Conservation (phyloP, 2,329 filamentous ascomycete species). For the Fusarium hainanense region DNA sequence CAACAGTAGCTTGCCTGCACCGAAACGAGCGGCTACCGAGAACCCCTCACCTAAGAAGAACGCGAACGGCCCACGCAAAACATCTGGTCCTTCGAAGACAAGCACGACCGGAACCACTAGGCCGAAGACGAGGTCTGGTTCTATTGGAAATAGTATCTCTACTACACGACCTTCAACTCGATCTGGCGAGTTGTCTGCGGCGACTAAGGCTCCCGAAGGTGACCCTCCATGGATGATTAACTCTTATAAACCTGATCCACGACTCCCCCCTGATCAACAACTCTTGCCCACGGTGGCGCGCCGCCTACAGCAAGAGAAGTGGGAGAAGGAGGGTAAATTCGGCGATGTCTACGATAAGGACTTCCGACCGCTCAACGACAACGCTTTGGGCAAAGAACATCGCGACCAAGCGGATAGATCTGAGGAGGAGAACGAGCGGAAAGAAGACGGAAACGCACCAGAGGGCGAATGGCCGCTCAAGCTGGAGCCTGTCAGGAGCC, state of each 20-base stretch:
- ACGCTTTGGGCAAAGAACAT: slow-evolving; percentile 57
- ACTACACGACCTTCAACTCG: slow-evolving; percentile 70
- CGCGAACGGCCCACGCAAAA: slow-evolving; percentile 55
- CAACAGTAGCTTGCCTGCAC: slow-evolving; percentile 39
- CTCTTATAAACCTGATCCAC: slow-evolving; percentile 95
- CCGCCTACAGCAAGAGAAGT: slow-evolving; percentile 91
- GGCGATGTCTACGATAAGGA: slow-evolving; percentile 88
- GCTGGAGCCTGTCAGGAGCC: slow-evolving; percentile 58
- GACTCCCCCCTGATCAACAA: slow-evolving; percentile 93
- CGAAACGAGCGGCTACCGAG: slow-evolving; percentile 60
- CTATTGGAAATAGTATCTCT: slow-evolving; percentile 57
- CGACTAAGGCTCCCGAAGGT: slow-evolving; percentile 81
- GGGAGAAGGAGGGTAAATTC: slow-evolving; percentile 91
- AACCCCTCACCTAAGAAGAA: slow-evolving; percentile 65
- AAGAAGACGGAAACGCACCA: slow-evolving; percentile 28
- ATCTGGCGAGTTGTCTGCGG: slow-evolving; percentile 64
- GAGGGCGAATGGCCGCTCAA: slow-evolving; percentile 70
- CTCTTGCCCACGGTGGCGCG: slow-evolving; percentile 94
- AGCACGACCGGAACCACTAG: slow-evolving; percentile 56
- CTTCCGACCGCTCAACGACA: slow-evolving; percentile 83
- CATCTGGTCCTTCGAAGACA: slow-evolving; percentile 57
- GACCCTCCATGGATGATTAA: slow-evolving; percentile 95
- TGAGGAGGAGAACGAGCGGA: slow-evolving; percentile 16
- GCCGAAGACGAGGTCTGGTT: slow-evolving; percentile 71
- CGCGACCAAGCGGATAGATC: slow-evolving; percentile 55